Evolutionary conservation across 495 filamentous ascomycete species (phyloP).

Genomic region (Tirmania nivea): DNA sequence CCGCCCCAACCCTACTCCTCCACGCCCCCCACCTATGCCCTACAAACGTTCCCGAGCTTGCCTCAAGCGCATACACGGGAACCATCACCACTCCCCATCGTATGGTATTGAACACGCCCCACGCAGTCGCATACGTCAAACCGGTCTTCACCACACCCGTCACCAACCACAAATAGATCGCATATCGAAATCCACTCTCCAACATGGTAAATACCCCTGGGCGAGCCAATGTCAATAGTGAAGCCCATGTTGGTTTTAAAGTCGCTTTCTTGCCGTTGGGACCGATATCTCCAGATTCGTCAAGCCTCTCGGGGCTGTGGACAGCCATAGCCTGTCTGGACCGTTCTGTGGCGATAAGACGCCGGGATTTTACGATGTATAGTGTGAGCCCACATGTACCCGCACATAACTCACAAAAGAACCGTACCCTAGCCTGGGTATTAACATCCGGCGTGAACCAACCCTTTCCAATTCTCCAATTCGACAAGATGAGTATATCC

Average conservation of each 20-base stretch:
- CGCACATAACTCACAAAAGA: conserved; percentile 37
- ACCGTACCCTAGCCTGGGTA: conserved; percentile 39
- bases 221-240: conserved; percentile 7
- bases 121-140: conserved; percentile 44
- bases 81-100: conserved; percentile 66
- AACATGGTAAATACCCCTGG: conserved; percentile 37
- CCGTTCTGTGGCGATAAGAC: no score
- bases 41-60: conserved; percentile 40
- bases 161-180: conserved; percentile 55
- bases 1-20: conserved; percentile 6
- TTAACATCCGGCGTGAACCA: conserved; percentile 29
- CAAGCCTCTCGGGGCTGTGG: no score
- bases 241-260: no score
- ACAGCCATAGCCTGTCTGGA: no score
- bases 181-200: conserved; percentile 45
- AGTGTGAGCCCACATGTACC: conserved; percentile 31
- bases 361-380: conserved; percentile 29
- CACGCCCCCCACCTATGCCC: conserved; percentile 41
- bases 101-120: conserved; percentile 56
- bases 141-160: conserved; percentile 39
- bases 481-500: conserved; percentile 46
- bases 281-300: not conserved
- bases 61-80: conserved; percentile 44
- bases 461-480: conserved; percentile 32
- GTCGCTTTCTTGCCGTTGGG: no score